phyloP scores from a whole-genome alignment of 2,329 filamentous ascomycete genomes.

The Volutella citrinella region DNA sequence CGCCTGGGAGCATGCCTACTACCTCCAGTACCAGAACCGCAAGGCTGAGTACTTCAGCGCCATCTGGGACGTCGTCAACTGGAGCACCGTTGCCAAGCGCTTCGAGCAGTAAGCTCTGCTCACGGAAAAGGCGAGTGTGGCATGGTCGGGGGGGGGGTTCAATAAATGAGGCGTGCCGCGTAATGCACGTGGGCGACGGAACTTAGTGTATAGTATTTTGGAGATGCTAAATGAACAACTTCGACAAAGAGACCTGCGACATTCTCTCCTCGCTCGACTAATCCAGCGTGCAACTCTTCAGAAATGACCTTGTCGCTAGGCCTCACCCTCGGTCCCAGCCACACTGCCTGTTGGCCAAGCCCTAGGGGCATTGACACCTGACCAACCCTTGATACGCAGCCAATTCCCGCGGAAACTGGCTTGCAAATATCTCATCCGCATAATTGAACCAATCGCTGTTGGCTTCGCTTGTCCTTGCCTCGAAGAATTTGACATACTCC shows the following conservation, averaged over 20 bases:
- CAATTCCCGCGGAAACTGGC: slow-evolving; percentile 22
- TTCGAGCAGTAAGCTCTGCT: slow-evolving; percentile 48
- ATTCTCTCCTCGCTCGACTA: too few relatives aligned
- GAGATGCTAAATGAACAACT: slow-evolving; percentile 13
- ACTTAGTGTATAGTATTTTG: slow-evolving; percentile 18
- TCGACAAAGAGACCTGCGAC: slow-evolving; percentile 11
- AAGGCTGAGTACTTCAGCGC: slow-evolving; percentile 95
- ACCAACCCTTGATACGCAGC: slow-evolving; percentile 29
- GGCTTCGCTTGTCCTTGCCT: slow-evolving; percentile 21
- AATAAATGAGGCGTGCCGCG: background rate
- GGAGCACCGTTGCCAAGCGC: slow-evolving; percentile 82
- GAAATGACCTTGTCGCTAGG: too few relatives aligned
- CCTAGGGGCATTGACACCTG: slow-evolving; percentile 26
- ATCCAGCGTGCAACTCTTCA: too few relatives aligned
- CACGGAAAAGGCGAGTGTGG: background rate
- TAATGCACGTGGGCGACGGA: slow-evolving; percentile 11
- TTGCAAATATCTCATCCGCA: slow-evolving; percentile 25
- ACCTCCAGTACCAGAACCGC: slow-evolving; percentile 94
- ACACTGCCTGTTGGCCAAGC: too few relatives aligned
- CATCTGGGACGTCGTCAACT: slow-evolving; percentile 95
- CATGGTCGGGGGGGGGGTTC: slow-evolving; percentile 1
- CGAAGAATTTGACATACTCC: slow-evolving; percentile 35
- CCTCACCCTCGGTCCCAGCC: too few relatives aligned
- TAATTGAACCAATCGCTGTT: slow-evolving; percentile 32
- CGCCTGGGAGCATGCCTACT: slow-evolving; percentile 96